Base-by-base conservation (phyloP, 2,329 filamentous ascomycete genomes). In the Annulohypoxylon truncatum region DNA sequence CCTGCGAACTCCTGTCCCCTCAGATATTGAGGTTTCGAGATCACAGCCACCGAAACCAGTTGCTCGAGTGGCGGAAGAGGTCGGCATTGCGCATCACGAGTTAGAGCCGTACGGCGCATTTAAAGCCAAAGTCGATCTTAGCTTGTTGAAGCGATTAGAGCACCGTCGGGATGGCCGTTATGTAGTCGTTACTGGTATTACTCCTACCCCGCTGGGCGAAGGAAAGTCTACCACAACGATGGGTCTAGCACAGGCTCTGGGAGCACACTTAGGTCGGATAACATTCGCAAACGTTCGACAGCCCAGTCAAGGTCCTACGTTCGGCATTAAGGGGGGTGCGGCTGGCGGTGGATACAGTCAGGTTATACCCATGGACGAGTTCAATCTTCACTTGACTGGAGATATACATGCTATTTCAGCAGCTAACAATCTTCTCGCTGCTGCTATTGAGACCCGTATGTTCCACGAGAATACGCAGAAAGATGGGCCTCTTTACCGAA, bases 361-460 rank as follows among this genome's bases (percentile, higher is more conserved):
- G 80, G 96, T 99, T 76, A 98, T 99, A 74, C 96, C 96, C 64
- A 99, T 99, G 96, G 96, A 99, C 75, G 96, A 99, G 80, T 99
- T 99, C 85, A 99, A 99, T 82, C 84, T 99, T 77, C 96, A 99
- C 79, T 83, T 99, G 75, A 99, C 96, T 59, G 96, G 96, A 75
- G 96, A 99, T 78, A 98, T 99, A 61, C 96, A 99, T 79, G 96
- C 96, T 71, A 96, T 99, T 76, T 94, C 94, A 56, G 95, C 95
- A 26, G 96, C 96, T 35, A 99, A 98, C 86, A 99, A 99, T 81
- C 85, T 99, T 62, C 87, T 99, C 44, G 95, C 96, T 46, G 96
- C 96, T 58, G 96, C 96, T 33, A 96, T 99, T 68, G 96, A 99
- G 78, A 98, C 96, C 1, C 91, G 96, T 73, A 98, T 99, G 82